Evolutionary conservation across 2,329 filamentous ascomycete species (phyloP), one percentile per base, ranked within the genome.

Genomic region (Colletotrichum eleusines): DNA sequence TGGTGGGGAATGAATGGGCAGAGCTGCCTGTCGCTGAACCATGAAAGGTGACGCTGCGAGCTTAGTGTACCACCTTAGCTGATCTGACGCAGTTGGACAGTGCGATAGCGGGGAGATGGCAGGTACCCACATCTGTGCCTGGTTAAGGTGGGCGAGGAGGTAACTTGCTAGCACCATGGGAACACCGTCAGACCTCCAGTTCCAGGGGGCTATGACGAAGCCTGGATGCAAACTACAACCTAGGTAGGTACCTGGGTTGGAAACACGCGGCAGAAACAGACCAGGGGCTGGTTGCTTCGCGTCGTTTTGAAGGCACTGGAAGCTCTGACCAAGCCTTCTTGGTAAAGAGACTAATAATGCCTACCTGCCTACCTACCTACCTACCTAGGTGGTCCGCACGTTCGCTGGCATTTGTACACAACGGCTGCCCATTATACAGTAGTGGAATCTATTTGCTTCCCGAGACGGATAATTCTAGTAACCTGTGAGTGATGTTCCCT

Each of bases 391-490:
- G 7, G 7, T n/a, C 26, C 23, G 33, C 33, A n/a, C 33, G 31
- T 14, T 57, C 23, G 18, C 9, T 35, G 35, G 31, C 50, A 63
- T 53, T 53, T 58, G 51, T 50, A 62, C 59, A 50, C 46, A 12
- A 42, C 35, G 38, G 12, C 58, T 61, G 40, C 44, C n/a, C 60
- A 62, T 66, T 71, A 53, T 73, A 68, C 71, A 69, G 63, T 71
- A 72, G 71, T 69, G 57, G 67, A 65, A 63, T 71, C 71, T 72
- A 67, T 69, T 73, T 71, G 61, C 38, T 64, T 73, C 71, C 60
- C 59, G 71, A 72, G 65, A 71, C 61, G 69, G 53, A 72, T 71
- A 63, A 69, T 69, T 74, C 69, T 71, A 74, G 65, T 70, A 51
- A 65, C 72, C 67, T 62, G 51, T 46, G 44, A 46, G 44, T 58